Conservation (phyloP, 768 basidiomycete species). For the Suillus bovinus region DNA sequence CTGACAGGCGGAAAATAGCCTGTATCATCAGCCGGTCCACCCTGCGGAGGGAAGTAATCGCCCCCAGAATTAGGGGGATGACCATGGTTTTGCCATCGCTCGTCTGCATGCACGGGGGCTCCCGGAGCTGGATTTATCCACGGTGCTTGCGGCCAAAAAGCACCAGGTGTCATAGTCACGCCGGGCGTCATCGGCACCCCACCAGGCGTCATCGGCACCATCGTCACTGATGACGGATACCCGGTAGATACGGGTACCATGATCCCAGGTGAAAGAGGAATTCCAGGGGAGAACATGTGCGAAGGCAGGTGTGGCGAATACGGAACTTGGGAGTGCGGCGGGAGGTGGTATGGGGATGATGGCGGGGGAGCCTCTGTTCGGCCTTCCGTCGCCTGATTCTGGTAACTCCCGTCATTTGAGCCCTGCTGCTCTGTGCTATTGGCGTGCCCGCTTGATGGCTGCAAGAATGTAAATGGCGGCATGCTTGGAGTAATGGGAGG, state of each 20-base stretch:
- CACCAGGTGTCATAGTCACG: constrained; percentile 70
- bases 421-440: constrained; percentile 1
- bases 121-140: constrained; percentile 63
- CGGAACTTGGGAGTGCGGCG: constrained; percentile 22
- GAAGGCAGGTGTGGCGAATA: constrained; percentile 25
- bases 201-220: constrained; percentile 24
- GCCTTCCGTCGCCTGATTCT: background rate
- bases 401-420: constrained; percentile 13
- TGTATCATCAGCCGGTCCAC: constrained; percentile 20
- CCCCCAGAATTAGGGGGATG: constrained; percentile 10
- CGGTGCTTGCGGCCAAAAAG: constrained; percentile 65
- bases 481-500: constrained; percentile 96
- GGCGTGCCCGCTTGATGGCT: constrained; percentile 33
- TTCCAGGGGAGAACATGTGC: constrained; percentile 30
- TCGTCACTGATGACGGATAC: constrained; percentile 19
- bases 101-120: constrained; percentile 48
- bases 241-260: constrained; percentile 30
- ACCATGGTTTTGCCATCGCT: constrained; percentile 11
- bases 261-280: constrained; percentile 33
- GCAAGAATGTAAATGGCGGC: constrained; percentile 89
- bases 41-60: constrained; percentile 45
- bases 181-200: constrained; percentile 49
- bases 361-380: constrained; percentile 12
- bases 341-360: constrained; percentile 14
- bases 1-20: constrained; percentile 47